A percentile compares a stretch with the other conserved stretches of the same genome.
phyloP scores from a whole-genome alignment of 257 asterid genomes.

The Solanum ossicruentum region DNA sequence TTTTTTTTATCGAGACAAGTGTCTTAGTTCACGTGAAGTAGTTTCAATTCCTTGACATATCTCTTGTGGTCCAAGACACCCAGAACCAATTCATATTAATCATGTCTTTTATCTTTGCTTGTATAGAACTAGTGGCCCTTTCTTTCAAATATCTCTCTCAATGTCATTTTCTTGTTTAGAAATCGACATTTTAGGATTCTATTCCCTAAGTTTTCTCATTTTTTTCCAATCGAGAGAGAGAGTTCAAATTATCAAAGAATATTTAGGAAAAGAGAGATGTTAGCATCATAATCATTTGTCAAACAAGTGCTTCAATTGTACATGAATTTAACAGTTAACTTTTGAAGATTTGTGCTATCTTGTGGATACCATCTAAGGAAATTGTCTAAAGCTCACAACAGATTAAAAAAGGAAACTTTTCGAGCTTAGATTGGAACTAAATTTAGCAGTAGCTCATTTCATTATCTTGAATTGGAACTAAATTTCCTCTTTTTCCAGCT shows the following conservation, averaged over 20 bases:
- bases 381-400: neutral
- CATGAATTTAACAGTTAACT: conserved; percentile 8
- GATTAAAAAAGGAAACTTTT: neutral
- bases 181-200: neutral
- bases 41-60: neutral
- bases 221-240: neutral
- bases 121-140: neutral
- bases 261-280: neutral
- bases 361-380: conserved; percentile 20
- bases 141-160: neutral
- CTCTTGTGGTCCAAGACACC: neutral
- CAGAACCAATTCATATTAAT: neutral
- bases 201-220: neutral
- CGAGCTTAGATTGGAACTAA: too few relatives aligned
- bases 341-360: conserved; percentile 13
- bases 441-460: neutral
- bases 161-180: neutral
- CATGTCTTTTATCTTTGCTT: neutral
- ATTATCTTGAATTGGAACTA: neutral
- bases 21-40: neutral
- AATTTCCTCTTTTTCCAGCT: neutral
- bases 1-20: neutral
- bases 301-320: neutral
- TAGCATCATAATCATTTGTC: conserved; percentile 4
- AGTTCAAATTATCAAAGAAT: neutral